Evolutionary conservation across 345 rosid species (phyloP).

Genomic region (Aquilaria sinensis): DNA sequence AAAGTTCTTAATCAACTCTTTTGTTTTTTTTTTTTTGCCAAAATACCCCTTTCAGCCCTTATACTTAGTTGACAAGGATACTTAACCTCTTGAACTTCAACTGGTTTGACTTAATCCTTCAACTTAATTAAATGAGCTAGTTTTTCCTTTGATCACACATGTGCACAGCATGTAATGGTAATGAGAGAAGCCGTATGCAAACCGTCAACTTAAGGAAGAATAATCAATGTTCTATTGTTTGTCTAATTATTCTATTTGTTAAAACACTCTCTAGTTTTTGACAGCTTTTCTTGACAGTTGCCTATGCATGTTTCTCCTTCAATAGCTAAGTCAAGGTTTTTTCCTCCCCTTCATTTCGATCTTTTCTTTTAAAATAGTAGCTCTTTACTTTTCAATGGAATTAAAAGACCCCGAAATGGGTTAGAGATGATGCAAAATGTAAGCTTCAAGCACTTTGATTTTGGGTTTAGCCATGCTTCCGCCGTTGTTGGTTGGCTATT

Average conservation of each 20-base stretch:
- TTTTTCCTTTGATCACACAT: too few relatives aligned
- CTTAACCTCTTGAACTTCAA: too few relatives aligned
- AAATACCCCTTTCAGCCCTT: too few relatives aligned
- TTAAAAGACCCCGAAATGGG: background rate
- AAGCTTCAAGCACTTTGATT: constrained; percentile 14
- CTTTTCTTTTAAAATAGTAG: constrained; percentile 4
- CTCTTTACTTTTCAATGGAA: background rate
- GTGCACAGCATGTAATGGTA: too few relatives aligned
- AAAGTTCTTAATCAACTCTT: too few relatives aligned
- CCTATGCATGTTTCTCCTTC: constrained; percentile 15
- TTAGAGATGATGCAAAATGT: constrained; percentile 28
- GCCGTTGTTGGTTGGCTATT: constrained; percentile 26
- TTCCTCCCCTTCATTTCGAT: constrained; percentile 1
- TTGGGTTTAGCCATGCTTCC: constrained; percentile 17
- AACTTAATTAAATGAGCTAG: too few relatives aligned
- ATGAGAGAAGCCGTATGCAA: too few relatives aligned
- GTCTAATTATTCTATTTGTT: background rate
- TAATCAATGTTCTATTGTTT: too few relatives aligned
- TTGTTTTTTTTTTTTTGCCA: too few relatives aligned
- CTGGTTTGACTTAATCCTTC: too few relatives aligned
- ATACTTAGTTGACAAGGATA: too few relatives aligned
- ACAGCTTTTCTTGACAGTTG: background rate
- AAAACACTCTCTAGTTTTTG: background rate
- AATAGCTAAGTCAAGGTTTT: constrained; percentile 31
- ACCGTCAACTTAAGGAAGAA: too few relatives aligned